Evolutionary conservation across 345 rosid species (phyloP), one percentile per base, ranked within the genome.

Genomic region (Syzygium oleosum): DNA sequence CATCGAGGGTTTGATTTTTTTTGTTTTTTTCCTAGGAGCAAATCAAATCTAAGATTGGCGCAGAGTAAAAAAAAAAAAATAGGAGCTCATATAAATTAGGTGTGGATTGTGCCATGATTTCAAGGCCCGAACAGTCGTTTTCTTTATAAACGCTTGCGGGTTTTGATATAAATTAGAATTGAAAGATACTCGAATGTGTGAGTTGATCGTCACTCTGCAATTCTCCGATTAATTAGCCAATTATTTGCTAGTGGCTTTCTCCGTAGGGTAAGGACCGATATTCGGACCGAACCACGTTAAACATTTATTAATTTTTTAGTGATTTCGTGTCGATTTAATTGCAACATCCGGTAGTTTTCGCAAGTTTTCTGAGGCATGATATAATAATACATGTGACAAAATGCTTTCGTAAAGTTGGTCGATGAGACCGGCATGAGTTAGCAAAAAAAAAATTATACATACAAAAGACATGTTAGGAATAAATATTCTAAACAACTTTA

Each of bases 341-440:
- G 1, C 22, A 68, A 68, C 43, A 16, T 34, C 0, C 1, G 0
- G 7, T 65, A 31, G 41, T 34, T 65, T 31, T 65, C 12, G 8
- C 78, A 65, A 65, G 3, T 15, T n/a, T 63, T 61, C 31, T 0
- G 3, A 65, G 78, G 15, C 77, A 65, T 4, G 46, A 68, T 25
- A 9, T 3, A 17, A 5, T 16, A 31, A 8, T 31, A 22, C 79
- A 31, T 0, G 6, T 8, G 23, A 34, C 1, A 63, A 63, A 63
- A 63, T 63, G 38, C 77, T 63, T 63, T 15, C 3, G 0, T 65
- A 43, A 31, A 15, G 41, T 14, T 63, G 77, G 38, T 31, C 1
- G 0, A 65, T 65, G 78, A 41, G 15, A 61, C 12, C 4, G 2
- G 0, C 31, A 12, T 6, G 3, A 61, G 17, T 0, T 2, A 27